Evolutionary conservation across 116 monocot genomes (phyloP).

Genomic region (Phalaenopsis hybrid): DNA sequence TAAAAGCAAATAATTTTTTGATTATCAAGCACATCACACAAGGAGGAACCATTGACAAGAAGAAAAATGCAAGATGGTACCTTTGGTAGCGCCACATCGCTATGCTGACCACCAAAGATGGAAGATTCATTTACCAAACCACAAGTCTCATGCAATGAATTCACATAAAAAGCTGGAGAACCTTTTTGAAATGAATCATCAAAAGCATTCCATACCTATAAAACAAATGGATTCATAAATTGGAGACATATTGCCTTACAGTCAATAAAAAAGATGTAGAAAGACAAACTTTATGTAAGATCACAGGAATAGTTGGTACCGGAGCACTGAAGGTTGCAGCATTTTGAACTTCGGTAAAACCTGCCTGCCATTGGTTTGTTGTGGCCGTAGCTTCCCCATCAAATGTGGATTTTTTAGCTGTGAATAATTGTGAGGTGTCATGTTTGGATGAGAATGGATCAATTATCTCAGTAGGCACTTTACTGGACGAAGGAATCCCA

Average conservation of each 20-base stretch:
- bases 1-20: not conserved
- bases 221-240: slow-evolving; percentile 10
- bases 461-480: slow-evolving; percentile 6
- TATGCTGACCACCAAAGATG: slow-evolving; percentile 6
- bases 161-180: slow-evolving; percentile 7
- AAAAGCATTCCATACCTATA: slow-evolving; percentile 49
- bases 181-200: slow-evolving; percentile 16
- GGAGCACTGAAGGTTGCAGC: slow-evolving; percentile 19
- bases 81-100: slow-evolving; percentile 12
- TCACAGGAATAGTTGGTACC: slow-evolving; percentile 24
- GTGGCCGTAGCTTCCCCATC: slow-evolving; percentile 10
- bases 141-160: slow-evolving; percentile 5
- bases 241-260: not conserved
- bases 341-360: slow-evolving; percentile 14
- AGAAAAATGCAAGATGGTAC: slow-evolving; percentile 7
- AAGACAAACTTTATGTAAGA: not conserved
- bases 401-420: slow-evolving; percentile 17
- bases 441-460: slow-evolving; percentile 24
- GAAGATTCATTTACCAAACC: slow-evolving; percentile 5
- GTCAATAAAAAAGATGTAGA: not conserved
- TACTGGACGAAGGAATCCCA: slow-evolving; percentile 9
- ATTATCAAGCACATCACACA: not conserved
- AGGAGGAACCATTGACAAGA: not conserved
- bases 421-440: slow-evolving; percentile 20
- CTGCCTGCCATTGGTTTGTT: slow-evolving; percentile 31